Conservation (phyloP, 1,139 yeast genomes). For the Hemisphaericaspora lyxosophila region DNA sequence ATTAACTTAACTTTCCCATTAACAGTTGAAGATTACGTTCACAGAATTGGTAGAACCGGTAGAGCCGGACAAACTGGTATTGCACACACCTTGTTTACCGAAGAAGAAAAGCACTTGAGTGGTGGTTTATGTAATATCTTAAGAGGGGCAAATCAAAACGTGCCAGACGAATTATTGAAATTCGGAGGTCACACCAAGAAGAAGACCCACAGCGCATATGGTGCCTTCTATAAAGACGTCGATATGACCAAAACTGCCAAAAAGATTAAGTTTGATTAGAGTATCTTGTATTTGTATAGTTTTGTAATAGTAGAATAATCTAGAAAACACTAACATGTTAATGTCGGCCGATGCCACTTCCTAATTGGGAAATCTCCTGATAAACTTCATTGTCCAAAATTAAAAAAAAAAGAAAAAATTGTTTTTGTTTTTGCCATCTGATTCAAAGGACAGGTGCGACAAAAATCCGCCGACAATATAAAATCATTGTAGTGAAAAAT, state of each 20-base stretch:
- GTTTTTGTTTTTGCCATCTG: not conserved
- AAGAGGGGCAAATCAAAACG: conserved; percentile 91
- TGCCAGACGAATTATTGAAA: conserved; percentile 93
- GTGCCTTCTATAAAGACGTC: conserved; percentile 92
- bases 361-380: not conserved
- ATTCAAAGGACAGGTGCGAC: not conserved
- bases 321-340: not conserved
- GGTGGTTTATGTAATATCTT: conserved; percentile 92
- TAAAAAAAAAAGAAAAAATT: not conserved
- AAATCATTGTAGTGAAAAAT: too few relatives aligned
- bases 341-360: not conserved
- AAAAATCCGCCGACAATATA: not conserved
- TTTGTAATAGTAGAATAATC: not conserved
- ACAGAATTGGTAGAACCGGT: conserved; percentile 97
- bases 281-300: not conserved
- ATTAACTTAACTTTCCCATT: conserved; percentile 96
- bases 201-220: conserved; percentile 94
- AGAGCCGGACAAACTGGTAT: conserved; percentile 96
- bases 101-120: conserved; percentile 92
- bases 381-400: not conserved
- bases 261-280: conserved; percentile 76
- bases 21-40: conserved; percentile 97
- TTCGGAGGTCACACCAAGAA: conserved; percentile 98
- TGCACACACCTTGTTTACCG: conserved; percentile 94
- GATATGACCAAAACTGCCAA: conserved; percentile 86